phyloP scores from a whole-genome alignment of 768 basidiomycete species.

The Pleurotus ostreatus region DNA sequence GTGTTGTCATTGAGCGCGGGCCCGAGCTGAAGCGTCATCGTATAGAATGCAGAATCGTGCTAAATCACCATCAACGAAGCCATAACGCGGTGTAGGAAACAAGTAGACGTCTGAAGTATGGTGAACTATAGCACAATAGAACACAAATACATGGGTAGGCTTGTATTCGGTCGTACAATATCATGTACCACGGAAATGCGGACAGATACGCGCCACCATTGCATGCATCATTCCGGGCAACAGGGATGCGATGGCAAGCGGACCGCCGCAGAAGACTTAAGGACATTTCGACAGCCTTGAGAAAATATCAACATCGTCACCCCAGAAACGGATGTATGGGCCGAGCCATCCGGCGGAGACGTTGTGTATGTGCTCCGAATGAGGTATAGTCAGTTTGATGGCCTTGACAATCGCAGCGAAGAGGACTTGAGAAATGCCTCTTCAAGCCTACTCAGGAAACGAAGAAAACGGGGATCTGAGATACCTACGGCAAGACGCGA shows the following conservation, averaged over 20 bases:
- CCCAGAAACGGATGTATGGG: constrained; percentile 7
- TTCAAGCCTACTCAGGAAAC: background rate
- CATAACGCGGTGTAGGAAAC: too few species aligned
- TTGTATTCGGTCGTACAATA: too few species aligned
- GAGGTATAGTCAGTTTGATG: constrained; percentile 3
- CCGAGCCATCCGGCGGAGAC: background rate
- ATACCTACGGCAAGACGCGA: constrained; percentile 2
- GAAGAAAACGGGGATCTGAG: background rate
- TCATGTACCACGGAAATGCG: too few species aligned
- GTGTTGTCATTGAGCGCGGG: background rate
- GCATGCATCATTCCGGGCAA: background rate
- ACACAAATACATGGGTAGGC: too few species aligned
- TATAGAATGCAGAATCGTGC: too few species aligned
- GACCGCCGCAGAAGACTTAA: background rate
- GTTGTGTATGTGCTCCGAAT: background rate
- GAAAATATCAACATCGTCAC: background rate
- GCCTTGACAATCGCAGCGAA: background rate
- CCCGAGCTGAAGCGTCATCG: too few species aligned
- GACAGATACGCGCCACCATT: too few species aligned
- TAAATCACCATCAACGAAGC: too few species aligned
- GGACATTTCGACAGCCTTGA: background rate
- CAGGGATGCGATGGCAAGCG: background rate
- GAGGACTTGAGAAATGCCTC: background rate
- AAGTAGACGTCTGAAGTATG: too few species aligned
- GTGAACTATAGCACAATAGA: too few species aligned